Base-by-base conservation (phyloP, 2,329 filamentous ascomycete species). In the Stagonosporopsis chrysanthemi region DNA sequence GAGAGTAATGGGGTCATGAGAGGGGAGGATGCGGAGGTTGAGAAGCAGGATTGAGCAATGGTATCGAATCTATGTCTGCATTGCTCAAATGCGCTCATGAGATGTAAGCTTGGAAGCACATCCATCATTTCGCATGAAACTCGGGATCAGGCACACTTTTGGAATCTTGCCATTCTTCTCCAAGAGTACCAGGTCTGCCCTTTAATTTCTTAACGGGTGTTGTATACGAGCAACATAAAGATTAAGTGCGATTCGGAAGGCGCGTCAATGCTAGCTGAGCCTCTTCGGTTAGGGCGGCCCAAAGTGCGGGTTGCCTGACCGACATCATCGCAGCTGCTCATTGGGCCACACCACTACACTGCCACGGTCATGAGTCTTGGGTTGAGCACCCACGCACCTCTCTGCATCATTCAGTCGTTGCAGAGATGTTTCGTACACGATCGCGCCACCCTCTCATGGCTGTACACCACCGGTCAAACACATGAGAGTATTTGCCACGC, bases 261-360 rank as follows among this genome's bases (percentile, higher is more conserved):
- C 14, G 39, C 48, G 29, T 51, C 48, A 38, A 42, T 26, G 39
- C 31, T 14, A n/a, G 31, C 17, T 40, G 26, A 17, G 33, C 49
- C 22, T 28, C 19, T 41, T 28, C 50, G 50, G 42, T 53, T 46
- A 53, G 33, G 26, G 9, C 54, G 54, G 54, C 48, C 44, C 17
- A 19, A 52, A 52, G 54, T 39, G 48, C 19, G 38, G 54, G 47
- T 31, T 45, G 54, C 54, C 48, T 57, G 31, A 57, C 48, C 47
- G 29, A 56, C 47, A 56, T 56, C 47, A 56, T 56, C 42, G 47
- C 14, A 12, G 26, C 14, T 35, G 48, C 43, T 49, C n/a, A 57
- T 57, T 57, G 54, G 54, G 14, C 26, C 48, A 43, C 7, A 39
- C 15, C n/a, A 23, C 5, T 28, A 52, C 54, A 57, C 54, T 57